Conservation (phyloP, 1,139 yeast genomes). For the Diutina siamensis region DNA sequence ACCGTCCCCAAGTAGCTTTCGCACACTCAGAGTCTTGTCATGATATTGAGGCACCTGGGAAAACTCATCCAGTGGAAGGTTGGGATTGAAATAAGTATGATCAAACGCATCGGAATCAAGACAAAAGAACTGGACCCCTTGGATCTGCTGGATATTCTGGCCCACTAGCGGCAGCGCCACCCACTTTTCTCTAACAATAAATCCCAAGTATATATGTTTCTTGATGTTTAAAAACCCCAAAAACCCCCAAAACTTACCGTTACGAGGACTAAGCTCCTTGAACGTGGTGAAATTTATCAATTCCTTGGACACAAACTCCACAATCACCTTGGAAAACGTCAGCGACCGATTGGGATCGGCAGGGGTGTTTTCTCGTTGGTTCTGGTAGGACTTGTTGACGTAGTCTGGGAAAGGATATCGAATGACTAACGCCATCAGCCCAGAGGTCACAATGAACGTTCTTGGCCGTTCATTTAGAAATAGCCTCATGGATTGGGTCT, state of each 20-base stretch:
- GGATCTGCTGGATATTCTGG: conserved; percentile 40
- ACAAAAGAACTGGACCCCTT: conserved; percentile 53
- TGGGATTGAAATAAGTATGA: conserved; percentile 11
- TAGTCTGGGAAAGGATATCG: conserved; percentile 32
- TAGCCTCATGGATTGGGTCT: conserved; percentile 35
- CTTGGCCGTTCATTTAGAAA: conserved; percentile 43
- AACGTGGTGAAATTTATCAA: conserved; percentile 27
- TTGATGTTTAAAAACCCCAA: conserved; percentile 50
- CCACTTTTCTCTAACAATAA: conserved; percentile 42
- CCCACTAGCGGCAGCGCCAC: conserved; percentile 50
- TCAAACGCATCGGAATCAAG: conserved; percentile 48
- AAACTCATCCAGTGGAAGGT: not conserved
- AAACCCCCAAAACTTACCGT: conserved; percentile 34
- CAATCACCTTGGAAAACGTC: conserved; percentile 23
- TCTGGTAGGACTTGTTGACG: conserved; percentile 11
- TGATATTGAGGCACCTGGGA: not conserved
- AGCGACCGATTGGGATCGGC: conserved; percentile 15
- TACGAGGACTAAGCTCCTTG: conserved; percentile 28
- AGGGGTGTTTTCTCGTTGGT: conserved; percentile 16
- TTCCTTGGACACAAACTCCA: conserved; percentile 35
- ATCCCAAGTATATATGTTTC: conserved; percentile 43
- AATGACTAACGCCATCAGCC: conserved; percentile 37
- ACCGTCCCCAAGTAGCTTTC: conserved; percentile 47
- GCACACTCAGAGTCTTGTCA: conserved; percentile 35
- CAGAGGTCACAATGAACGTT: conserved; percentile 40